phyloP scores from a whole-genome alignment of 108 stramenopile genomes.

The Cyclotella choctawhatcheeana region DNA sequence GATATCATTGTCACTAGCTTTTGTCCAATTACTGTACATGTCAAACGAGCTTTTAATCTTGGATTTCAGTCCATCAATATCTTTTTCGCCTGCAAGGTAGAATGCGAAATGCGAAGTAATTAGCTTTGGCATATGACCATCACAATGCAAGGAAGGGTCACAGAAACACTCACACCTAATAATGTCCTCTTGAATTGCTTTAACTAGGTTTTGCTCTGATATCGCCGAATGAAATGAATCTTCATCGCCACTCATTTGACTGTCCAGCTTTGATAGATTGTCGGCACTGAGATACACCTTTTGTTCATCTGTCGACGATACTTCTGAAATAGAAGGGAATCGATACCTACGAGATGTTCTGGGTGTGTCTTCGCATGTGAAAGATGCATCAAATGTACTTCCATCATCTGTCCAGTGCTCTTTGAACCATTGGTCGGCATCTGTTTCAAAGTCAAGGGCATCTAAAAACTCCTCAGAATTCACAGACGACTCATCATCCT shows the following conservation, averaged over 20 bases:
- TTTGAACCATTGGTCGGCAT: slow-evolving; percentile 51
- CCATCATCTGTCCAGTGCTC: slow-evolving; percentile 57
- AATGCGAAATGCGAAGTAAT: neutral
- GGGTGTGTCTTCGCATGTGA: slow-evolving; percentile 5
- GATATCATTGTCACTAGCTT: slow-evolving; percentile 1
- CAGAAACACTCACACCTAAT: neutral
- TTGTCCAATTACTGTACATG: slow-evolving; percentile 16
- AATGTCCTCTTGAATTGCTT: slow-evolving; percentile 29
- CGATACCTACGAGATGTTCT: slow-evolving; percentile 32
- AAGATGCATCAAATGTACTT: slow-evolving; percentile 30
- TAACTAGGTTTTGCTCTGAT: slow-evolving; percentile 52
- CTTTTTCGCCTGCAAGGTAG: slow-evolving; percentile 14
- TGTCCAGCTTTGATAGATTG: slow-evolving; percentile 66
- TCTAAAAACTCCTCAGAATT: slow-evolving; percentile 73
- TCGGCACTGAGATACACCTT: slow-evolving; percentile 65
- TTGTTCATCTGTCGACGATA: slow-evolving; percentile 61
- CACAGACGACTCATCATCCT: slow-evolving; percentile 12
- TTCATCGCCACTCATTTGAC: slow-evolving; percentile 47
- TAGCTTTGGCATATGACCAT: too few species aligned
- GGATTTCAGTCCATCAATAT: slow-evolving; percentile 27
- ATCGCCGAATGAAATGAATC: slow-evolving; percentile 72
- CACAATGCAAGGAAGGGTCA: neutral
- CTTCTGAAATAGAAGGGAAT: slow-evolving; percentile 57
- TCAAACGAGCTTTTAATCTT: slow-evolving; percentile 27
- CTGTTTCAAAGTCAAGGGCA: slow-evolving; percentile 50